Percentiles rank a stretch among this genome's conserved stretches.
Conservation (phyloP, 768 basidiomycete species). For the Lactarius evosmus region DNA sequence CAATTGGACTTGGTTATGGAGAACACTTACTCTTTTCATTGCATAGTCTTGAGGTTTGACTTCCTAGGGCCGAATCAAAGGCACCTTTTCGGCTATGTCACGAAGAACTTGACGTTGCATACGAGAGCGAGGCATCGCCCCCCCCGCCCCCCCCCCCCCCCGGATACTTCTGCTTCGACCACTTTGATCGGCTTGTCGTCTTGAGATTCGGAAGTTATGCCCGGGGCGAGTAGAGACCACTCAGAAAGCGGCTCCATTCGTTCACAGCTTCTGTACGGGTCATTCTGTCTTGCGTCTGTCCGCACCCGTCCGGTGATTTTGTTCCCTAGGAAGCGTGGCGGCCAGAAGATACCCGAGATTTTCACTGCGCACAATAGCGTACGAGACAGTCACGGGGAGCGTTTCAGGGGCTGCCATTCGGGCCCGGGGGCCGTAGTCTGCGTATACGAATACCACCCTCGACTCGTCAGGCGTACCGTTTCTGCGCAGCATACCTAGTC, state of each 20-base stretch:
- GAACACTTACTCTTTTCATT: neutral
- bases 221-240: neutral
- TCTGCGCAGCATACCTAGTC: neutral
- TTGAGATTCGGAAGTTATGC: constrained; percentile 1
- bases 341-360: constrained; percentile 1
- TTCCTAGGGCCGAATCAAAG: neutral
- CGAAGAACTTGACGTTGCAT: constrained; percentile 5
- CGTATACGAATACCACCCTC: constrained; percentile 11
- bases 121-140: neutral
- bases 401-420: neutral
- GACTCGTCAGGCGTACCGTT: neutral
- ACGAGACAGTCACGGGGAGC: neutral
- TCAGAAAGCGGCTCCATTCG: constrained; percentile 1
- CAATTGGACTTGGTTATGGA: neutral
- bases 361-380: neutral
- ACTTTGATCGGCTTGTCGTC: constrained; percentile 5
- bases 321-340: neutral
- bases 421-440: constrained; percentile 1
- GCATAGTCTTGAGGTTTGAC: constrained; percentile 2
- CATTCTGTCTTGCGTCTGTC: constrained; percentile 7
- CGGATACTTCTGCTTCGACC: neutral
- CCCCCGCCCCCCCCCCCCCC: neutral
- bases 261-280: constrained; percentile 1
- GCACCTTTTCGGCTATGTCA: neutral
- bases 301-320: neutral